Base-by-base conservation (phyloP, 371 early-diverging fungal species). In the Phascolomyces articulosus region DNA sequence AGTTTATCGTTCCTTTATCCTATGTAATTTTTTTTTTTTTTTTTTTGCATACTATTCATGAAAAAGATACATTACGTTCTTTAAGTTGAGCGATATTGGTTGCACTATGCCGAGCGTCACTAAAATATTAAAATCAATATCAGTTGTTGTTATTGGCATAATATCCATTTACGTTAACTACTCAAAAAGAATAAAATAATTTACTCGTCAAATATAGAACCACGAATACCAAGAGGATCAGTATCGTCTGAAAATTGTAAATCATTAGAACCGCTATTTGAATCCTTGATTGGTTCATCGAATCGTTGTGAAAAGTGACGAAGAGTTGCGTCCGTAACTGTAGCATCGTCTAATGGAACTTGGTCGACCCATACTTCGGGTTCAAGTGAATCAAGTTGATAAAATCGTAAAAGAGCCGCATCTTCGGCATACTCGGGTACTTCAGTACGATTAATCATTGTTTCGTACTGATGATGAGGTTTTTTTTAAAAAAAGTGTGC, bases 401-500 rank as follows among this genome's bases (percentile, higher is more conserved):
- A 83, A 55, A 80, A 79, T 10, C 75, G 62, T 40, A 73, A 69
- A 62, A 73, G 74, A 40, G 82, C 82, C 16, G 82, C 82, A 69
- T 82, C 82, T 68, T 82, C 82, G n/a, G 78, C 82, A 60, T 77
- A 82, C 55, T 82, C 82, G 44, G 74, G 81, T 58, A 72, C 40
- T 31, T 64, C 68, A 9, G 58, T 27, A 15, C 65, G 63, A 40
- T 67, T 54, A 40, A 60, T 60, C 65, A 67, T 71, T 55, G n/a
- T 55, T 18, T 3, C 4, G 44, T 18, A 2, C 44, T 51, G 20
- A 51, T 51, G 20, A 24, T 51, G 51, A 51, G 9, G 24, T 51
- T 10, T 51, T 20, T 4, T n/a, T 51, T n/a, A n/a, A n/a, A n/a
- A n/a, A n/a, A n/a, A n/a, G n/a, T n/a, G n/a, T n/a, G n/a, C n/a